Evolutionary conservation across 2,329 filamentous ascomycete species (phyloP).

Genomic region (Fusarium sp.): DNA sequence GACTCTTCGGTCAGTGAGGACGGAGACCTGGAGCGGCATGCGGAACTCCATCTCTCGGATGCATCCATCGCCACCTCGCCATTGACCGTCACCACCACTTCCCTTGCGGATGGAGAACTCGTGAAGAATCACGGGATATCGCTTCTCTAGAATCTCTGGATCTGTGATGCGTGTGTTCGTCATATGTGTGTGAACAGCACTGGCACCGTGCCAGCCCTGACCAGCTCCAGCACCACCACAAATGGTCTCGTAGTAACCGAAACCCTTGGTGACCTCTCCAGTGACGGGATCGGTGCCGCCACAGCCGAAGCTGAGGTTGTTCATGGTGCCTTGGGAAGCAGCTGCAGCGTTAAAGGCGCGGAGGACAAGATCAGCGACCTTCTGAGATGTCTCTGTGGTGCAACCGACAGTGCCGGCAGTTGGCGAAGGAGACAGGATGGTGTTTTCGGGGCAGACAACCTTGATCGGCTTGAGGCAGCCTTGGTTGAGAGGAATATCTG

Average conservation of each 20-base stretch:
- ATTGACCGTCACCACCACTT: slow-evolving; percentile 71
- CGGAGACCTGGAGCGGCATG: slow-evolving; percentile 81
- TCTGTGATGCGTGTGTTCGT: slow-evolving; percentile 54
- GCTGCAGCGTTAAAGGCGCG: slow-evolving; percentile 81
- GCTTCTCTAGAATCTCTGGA: slow-evolving; percentile 51
- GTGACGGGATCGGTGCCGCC: slow-evolving; percentile 54
- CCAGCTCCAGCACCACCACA: slow-evolving; percentile 50
- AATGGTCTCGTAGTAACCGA: slow-evolving; percentile 53
- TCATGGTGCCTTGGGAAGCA: slow-evolving; percentile 82
- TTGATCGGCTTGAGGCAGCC: slow-evolving; percentile 62
- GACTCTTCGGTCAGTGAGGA: slow-evolving; percentile 81
- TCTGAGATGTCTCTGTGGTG: slow-evolving; percentile 50
- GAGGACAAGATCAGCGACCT: slow-evolving; percentile 74
- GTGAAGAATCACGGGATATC: slow-evolving; percentile 49
- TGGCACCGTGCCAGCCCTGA: slow-evolving; percentile 43
- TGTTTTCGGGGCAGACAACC: slow-evolving; percentile 44
- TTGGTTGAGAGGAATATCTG: slow-evolving; percentile 51
- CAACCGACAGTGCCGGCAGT: slow-evolving; percentile 50
- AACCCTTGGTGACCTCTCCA: slow-evolving; percentile 44
- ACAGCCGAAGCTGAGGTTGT: slow-evolving; percentile 85
- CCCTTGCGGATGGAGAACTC: slow-evolving; percentile 47
- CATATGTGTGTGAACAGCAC: slow-evolving; percentile 52
- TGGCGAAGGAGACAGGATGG: slow-evolving; percentile 49
- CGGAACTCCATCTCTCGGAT: slow-evolving; percentile 85
- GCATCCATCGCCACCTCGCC: slow-evolving; percentile 81